Evolutionary conservation across 2,329 filamentous ascomycete genomes (phyloP), one percentile per base, ranked within the genome.

Genomic region (Bipolaris bicolor): DNA sequence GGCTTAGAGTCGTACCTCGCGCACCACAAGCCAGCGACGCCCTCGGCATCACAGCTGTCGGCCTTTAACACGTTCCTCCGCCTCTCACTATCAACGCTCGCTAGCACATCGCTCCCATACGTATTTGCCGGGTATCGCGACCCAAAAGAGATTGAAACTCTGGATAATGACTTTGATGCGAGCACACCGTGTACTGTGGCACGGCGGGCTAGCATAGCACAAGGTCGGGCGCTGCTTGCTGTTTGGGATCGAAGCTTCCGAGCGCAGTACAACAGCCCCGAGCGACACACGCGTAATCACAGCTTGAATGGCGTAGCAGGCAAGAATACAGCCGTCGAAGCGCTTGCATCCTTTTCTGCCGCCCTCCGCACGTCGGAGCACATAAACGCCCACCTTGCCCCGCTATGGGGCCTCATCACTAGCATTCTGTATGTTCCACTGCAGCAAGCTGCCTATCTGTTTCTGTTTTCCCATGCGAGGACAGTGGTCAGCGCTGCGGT

Each of bases 1-100:
- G 90, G 90, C 3, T 84, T 95, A 15, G 91, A 95, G 78, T 94
- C 90, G 39, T 94, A 89, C 75, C 86, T 93, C 16, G 88, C 89
- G 3, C 91, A 95, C 79, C 81, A 81, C 64, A 79, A 76, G 58
- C 69, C 70, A 2, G 68, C 66, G 11, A 65, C 63, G 46, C 65
- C 72, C 18, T 67, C 65, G 16, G 64, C 69, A 2, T 73, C 73
- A 7, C 73, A 75, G 57, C 46, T 74, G 9, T 60, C 71, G 10
- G 81, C 82, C 20, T 90, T 92, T 76, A 72, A 84, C 41, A 77
- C 80, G 44, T 95, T 95, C 77, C 83, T 95, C 15, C 82, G 84
- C 10, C 80, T 90, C 20, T 92, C 90, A 3, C 78, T 94, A 5
- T 83, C 85, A 6, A 89, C 90, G 7, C 86, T 91, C 70, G 89